A percentile compares a stretch with the other conserved stretches of the same genome.
Evolutionary conservation across 2,329 filamentous ascomycete genomes (phyloP).

Genomic region (Immersiporthe knoxdaviesiana): DNA sequence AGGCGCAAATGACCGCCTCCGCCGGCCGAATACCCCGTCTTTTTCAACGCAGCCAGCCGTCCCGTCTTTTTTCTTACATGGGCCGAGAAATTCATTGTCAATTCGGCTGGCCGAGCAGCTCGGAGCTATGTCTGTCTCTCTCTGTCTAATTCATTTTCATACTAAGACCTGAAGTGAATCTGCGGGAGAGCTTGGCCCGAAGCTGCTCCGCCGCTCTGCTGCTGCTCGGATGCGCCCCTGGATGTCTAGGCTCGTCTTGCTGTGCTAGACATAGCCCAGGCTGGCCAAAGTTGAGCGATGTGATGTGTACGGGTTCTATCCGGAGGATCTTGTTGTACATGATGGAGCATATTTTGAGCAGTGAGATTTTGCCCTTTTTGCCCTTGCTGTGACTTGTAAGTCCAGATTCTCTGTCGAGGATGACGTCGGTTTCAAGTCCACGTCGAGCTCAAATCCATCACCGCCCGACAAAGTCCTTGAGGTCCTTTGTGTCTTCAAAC

Average conservation of each 20-base stretch:
- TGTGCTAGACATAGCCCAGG: not conserved
- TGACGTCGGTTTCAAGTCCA: not conserved
- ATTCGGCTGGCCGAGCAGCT: not conserved
- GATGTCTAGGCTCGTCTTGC: not conserved
- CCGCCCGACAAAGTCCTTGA: constrained; percentile 57
- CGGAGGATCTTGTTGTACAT: constrained; percentile 20
- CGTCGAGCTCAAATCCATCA: too few relatives aligned
- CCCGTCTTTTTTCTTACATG: not conserved
- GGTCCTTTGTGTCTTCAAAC: constrained; percentile 62
- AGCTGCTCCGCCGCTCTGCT: not conserved
- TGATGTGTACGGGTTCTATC: not conserved
- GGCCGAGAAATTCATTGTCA: not conserved
- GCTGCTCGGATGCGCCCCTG: not conserved
- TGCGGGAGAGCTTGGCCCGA: not conserved
- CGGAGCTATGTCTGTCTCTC: not conserved
- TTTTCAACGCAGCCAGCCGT: not conserved
- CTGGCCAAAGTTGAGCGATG: not conserved
- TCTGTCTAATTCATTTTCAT: not conserved
- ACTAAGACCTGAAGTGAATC: not conserved
- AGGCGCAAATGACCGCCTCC: not conserved
- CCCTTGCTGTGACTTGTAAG: not conserved
- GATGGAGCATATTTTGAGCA: constrained; percentile 13
- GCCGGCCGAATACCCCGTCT: not conserved
- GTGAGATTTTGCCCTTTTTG: not conserved
- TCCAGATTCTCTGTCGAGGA: not conserved